Percentiles rank a stretch among this genome's conserved stretches.
These are phyloP conservation scores for Vaccinium myrtillus DNA, from an alignment of 148 eudicot species.

Conservation along the genomic window DNA sequence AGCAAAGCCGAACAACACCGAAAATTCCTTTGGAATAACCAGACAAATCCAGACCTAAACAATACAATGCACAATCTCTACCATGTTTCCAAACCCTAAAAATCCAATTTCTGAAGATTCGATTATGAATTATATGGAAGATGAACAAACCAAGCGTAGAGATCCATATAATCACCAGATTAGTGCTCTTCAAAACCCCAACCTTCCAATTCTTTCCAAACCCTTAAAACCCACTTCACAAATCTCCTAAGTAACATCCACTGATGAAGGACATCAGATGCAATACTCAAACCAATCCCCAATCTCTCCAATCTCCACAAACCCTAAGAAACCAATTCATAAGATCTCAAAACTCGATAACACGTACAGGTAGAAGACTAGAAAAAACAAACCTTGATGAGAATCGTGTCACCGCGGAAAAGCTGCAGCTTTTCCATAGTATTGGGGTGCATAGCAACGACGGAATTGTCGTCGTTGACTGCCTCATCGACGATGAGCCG, in stretches of 20 bases:
- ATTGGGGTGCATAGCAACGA: slow-evolving; percentile 31
- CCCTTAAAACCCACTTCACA: neutral
- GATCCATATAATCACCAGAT: neutral
- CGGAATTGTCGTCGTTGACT: slow-evolving; percentile 36
- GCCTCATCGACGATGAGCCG: slow-evolving; percentile 38
- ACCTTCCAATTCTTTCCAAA: neutral
- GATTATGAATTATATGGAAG: neutral
- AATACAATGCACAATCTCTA: neutral
- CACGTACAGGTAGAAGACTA: neutral
- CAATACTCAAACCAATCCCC: neutral
- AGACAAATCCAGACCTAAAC: neutral
- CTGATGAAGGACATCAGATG: neutral
- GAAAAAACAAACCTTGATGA: slow-evolving; percentile 23
- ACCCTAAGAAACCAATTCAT: neutral
- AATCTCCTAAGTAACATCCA: neutral
- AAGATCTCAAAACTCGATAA: neutral
- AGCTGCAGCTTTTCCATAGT: slow-evolving; percentile 40
- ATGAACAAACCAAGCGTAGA: neutral
- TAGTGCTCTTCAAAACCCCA: neutral
- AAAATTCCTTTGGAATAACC: neutral
- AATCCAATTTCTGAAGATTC: too few relatives aligned
- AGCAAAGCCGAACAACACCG: neutral
- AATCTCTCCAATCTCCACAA: neutral
- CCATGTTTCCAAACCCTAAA: neutral
- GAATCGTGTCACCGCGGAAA: slow-evolving; percentile 30